Evolutionary conservation across 768 basidiomycete species (phyloP), one percentile per base, ranked within the genome.

Genomic region (Lanmaoa rubissima): DNA sequence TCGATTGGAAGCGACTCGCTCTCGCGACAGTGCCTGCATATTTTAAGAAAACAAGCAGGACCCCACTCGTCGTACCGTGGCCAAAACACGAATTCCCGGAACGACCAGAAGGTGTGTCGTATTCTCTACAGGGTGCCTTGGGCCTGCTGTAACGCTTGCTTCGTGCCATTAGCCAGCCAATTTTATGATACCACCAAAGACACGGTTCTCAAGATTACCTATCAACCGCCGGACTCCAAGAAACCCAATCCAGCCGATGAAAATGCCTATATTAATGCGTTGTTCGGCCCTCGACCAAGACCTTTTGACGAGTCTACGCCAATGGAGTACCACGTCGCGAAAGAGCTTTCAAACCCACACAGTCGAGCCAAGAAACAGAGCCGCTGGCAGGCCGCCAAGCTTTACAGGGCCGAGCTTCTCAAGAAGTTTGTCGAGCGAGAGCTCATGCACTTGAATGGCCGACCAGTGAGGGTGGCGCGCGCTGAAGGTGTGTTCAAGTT

Each of bases 261-360:
- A 61, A 76, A 79, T 35, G 80, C 84, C 32, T 87, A 79, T 65
- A 84, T 88, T 62, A 83, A 81, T 54, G 78, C 81, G 26, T 62
- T 79, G 32, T 69, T 69, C 42, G 79, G 78, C 51, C 75, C 77
- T 12, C 65, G 65, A 28, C 72, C 73, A 31, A 64, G 68, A n/a
- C 66, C 79, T 31, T 80, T 79, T 59, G 79, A 84, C 32, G 77
- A 79, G 12, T 70, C 77, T 14, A 74, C 76, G 11, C 87, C 88
- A 13, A 78, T 90, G 57, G 92, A 94, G 67, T 65, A 80, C 24
- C 82, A 83, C 65, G 72, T 94, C 54, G 67, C 75, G 44, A 80
- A 80, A 58, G 92, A 94, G 65, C 81, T 94, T 39, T 79, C 88
- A 28, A 92, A 92, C 69, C 90, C 90, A 26, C 87, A 92, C 65